A percentile compares a stretch with the other conserved stretches of the same genome.
Evolutionary conservation across 352 stramenopile genomes (phyloP).

Genomic region (Pythium rhizo-oryzae): DNA sequence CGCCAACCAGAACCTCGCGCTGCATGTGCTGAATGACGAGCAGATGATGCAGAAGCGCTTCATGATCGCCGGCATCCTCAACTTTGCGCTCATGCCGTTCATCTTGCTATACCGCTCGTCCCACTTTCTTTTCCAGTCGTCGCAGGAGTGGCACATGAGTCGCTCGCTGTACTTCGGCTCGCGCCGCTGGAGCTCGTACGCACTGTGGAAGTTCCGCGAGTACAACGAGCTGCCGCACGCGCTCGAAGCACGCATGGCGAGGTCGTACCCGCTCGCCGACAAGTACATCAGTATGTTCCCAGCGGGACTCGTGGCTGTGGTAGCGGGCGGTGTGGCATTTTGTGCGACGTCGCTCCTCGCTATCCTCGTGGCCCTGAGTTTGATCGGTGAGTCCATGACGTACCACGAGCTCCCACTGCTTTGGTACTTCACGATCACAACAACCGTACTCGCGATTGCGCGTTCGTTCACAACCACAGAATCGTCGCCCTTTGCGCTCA

Average conservation of each 20-base stretch:
- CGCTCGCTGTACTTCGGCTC: constrained; percentile 94
- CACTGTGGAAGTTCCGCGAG: constrained; percentile 94
- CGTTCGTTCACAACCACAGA: constrained; percentile 73
- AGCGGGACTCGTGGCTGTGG: constrained; percentile 83
- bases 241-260: constrained; percentile 93
- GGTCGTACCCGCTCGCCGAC: constrained; percentile 92
- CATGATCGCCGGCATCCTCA: constrained; percentile 92
- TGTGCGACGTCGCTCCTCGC: constrained; percentile 96
- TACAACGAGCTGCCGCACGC: constrained; percentile 99
- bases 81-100: constrained; percentile 97
- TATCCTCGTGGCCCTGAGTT: constrained; percentile 91
- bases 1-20: constrained; percentile 67
- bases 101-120: constrained; percentile 97
- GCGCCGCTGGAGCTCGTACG: constrained; percentile 92
- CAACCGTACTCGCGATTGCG: constrained; percentile 76
- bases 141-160: constrained; percentile 95
- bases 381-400: constrained; percentile 97
- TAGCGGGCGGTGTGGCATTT: constrained; percentile 95
- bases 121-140: constrained; percentile 97
- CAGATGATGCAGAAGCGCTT: constrained; percentile 93
- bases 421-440: constrained; percentile 96
- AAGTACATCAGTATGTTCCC: constrained; percentile 96
- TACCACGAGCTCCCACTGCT: constrained; percentile 94
- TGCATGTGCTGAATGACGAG: constrained; percentile 92
- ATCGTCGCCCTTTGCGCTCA: constrained; percentile 67